phyloP scores from a whole-genome alignment of 116 monocot species.

The Trichopus zeylanicus region DNA sequence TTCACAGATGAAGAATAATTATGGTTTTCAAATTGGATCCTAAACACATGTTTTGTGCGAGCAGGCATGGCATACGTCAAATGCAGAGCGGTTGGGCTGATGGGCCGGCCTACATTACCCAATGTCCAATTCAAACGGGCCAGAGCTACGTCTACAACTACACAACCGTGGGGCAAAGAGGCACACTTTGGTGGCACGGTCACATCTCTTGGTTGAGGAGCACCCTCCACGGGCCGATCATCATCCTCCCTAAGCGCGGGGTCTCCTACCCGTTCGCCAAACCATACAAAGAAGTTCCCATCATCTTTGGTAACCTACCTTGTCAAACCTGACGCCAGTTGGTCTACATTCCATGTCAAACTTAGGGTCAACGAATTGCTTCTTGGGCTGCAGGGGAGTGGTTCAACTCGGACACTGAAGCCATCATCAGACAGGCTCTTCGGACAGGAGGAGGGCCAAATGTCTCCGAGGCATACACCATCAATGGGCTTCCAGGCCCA shows the following conservation, averaged over 20 bases:
- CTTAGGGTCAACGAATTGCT: too few relatives aligned
- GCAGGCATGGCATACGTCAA: conserved; percentile 19
- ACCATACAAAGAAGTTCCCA: conserved; percentile 6
- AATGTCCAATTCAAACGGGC: conserved; percentile 6
- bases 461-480: conserved; percentile 11
- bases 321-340: too few relatives aligned
- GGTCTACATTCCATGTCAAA: too few relatives aligned
- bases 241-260: conserved; percentile 8
- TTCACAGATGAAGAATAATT: too few relatives aligned
- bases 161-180: conserved; percentile 7
- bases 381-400: conserved; percentile 12
- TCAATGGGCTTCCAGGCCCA: conserved; percentile 6
- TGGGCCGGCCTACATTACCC: conserved; percentile 18
- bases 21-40: too few relatives aligned
- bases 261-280: conserved; percentile 5
- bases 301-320: conserved; percentile 12
- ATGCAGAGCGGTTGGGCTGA: conserved; percentile 16
- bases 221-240: conserved; percentile 4
- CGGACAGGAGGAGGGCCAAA: conserved; percentile 7
- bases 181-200: conserved; percentile 9
- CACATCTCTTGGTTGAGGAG: conserved; percentile 8
- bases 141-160: conserved; percentile 12
- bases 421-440: conserved; percentile 6
- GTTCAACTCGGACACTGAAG: conserved; percentile 2
- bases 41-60: too few relatives aligned